phyloP scores from a whole-genome alignment of 768 basidiomycete species.

The Boletus rubroflammeus region DNA sequence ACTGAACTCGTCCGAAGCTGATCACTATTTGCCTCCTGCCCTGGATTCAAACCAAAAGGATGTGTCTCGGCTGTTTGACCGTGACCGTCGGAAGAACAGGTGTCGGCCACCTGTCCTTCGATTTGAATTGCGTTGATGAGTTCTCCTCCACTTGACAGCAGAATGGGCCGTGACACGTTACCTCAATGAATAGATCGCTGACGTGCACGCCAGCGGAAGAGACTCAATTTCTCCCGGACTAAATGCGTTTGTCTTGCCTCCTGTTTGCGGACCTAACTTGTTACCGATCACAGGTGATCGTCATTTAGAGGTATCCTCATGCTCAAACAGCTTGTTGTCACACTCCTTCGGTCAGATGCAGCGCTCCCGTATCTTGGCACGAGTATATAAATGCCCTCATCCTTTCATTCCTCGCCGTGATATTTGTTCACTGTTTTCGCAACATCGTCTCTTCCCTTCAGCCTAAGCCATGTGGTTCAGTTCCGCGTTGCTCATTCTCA shows the following conservation, averaged over 20 bases:
- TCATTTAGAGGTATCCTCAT: neutral
- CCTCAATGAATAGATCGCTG: neutral
- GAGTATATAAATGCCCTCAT: slow-evolving; percentile 14
- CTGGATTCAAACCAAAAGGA: neutral
- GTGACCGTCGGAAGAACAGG: neutral
- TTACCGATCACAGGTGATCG: slow-evolving; percentile 1
- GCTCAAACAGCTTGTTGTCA: neutral
- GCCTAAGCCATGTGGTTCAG: slow-evolving; percentile 7
- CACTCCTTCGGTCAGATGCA: neutral
- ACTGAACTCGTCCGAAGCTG: neutral
- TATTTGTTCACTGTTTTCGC: too few species aligned
- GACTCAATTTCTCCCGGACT: neutral
- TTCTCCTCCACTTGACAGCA: slow-evolving; percentile 1
- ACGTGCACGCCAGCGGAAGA: slow-evolving; percentile 2
- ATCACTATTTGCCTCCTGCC: neutral
- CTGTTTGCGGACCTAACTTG: neutral
- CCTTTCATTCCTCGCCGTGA: neutral
- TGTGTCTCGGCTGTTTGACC: neutral
- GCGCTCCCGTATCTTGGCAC: neutral
- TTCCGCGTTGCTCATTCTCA: slow-evolving; percentile 6
- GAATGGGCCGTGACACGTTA: too few species aligned
- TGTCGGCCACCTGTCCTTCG: neutral
- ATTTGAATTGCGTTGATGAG: too few species aligned
- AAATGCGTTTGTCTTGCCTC: neutral
- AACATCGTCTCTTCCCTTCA: neutral